Evolutionary conservation across 139 green algal species (phyloP), one percentile per base, ranked within the genome.

Genomic region (Micractinium conductrix): DNA sequence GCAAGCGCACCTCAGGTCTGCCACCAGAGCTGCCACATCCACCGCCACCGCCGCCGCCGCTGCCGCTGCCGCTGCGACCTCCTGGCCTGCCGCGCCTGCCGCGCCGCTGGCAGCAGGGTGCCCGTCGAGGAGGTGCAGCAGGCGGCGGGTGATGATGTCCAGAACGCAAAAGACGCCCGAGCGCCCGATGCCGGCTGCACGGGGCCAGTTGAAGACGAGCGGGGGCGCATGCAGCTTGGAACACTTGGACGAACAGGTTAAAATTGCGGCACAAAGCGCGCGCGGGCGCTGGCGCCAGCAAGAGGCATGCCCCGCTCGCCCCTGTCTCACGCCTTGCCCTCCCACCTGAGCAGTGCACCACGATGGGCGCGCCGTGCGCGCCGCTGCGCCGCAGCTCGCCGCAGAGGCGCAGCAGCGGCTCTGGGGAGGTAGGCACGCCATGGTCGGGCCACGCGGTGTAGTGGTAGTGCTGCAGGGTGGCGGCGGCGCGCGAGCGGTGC

Each of bases 151-250:
- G 50, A 94, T 58, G 0, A 96, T 89, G 85, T 98, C 93, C n/a
- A 98, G 85, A 19, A 91, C 93, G 55, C 91, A 93, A 76, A 98
- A 97, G 1, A 94, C 94, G 50, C 96, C 96, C 7, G 95, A 96
- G 12, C 95, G 85, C 14, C 95, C 95, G 53, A 98, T 97, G 83
- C 96, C 96, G 7, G 96, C 96, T 74, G 80, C 80, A 71, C 9
- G 22, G 2, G 10, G 28, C 12, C 30, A 26, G 17, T 9, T 2
- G 53, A 73, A n/a, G 40, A 37, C 40, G 65, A 4, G 37, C 1
- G 33, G 67, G 22, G 35, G 21, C 14, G 17, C 37, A n/a, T n/a
- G 62, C 22, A 35, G 38, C 37, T 2, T 26, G 38, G 38, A 50
- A 38, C 22, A 10, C 17, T 14, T 2, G 5, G 14, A 8, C 35